These are phyloP conservation scores for Verticillium isaacii DNA, from an alignment of 2,329 filamentous ascomycete species.

Conservation along the genomic window DNA sequence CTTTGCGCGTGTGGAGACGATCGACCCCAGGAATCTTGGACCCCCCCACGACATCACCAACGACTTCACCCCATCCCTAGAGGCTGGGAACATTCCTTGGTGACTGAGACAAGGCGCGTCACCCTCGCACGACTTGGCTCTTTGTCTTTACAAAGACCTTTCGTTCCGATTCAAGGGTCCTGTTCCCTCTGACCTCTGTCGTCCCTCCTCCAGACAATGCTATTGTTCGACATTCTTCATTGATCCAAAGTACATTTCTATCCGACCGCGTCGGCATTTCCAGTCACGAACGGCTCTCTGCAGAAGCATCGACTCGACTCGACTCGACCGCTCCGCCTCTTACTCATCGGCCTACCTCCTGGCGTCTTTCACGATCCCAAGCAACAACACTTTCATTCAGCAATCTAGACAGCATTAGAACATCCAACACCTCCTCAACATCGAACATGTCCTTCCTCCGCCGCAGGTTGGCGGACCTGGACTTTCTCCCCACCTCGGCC, in stretches of 20 bases:
- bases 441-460: constrained; percentile 13
- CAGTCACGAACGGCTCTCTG: background rate
- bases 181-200: background rate
- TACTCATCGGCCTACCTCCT: background rate
- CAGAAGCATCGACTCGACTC: background rate
- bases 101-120: background rate
- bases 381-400: background rate
- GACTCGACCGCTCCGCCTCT: background rate
- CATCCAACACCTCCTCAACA: background rate
- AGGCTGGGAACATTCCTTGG: background rate
- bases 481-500: constrained; percentile 24
- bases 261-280: background rate
- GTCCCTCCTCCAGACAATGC: background rate
- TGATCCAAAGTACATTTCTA: background rate
- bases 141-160: background rate
- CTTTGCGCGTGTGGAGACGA: background rate
- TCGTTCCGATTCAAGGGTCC: background rate
- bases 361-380: background rate
- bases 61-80: background rate
- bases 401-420: background rate
- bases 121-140: background rate
- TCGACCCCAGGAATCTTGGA: background rate
- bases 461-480: constrained; percentile 21
- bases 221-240: background rate
- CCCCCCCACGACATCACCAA: background rate